Evolutionary conservation across 2,329 filamentous ascomycete genomes (phyloP).

Genomic region (Ceratocystis alfenasii): DNA sequence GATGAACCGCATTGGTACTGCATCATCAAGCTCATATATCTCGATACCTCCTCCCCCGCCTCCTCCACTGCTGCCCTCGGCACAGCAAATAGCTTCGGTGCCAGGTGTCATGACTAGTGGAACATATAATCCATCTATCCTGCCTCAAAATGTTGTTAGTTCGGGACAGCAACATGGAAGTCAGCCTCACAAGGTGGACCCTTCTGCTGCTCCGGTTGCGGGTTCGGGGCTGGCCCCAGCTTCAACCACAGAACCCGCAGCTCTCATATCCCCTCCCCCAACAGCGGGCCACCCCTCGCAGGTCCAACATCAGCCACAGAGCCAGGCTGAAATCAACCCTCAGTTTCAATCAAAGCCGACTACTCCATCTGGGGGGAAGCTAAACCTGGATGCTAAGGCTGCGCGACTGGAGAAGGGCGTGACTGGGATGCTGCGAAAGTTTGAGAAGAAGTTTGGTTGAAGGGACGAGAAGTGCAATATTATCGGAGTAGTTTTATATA

Average conservation of each 20-base stretch:
- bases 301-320: slow-evolving; percentile 9
- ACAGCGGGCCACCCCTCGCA: slow-evolving; percentile 36
- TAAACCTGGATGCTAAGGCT: slow-evolving; percentile 51
- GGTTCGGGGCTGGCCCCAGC: slow-evolving; percentile 20
- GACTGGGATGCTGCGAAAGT: slow-evolving; percentile 60
- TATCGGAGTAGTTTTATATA: background rate
- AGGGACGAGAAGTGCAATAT: background rate
- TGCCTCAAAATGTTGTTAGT: slow-evolving; percentile 17
- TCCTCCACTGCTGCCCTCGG: slow-evolving; percentile 28
- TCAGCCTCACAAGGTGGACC: slow-evolving; percentile 2
- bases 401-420: slow-evolving; percentile 58
- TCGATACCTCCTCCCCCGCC: slow-evolving; percentile 31
- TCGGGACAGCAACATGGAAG: slow-evolving; percentile 11
- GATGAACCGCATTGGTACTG: slow-evolving; percentile 38
- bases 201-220: slow-evolving; percentile 23
- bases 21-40: slow-evolving; percentile 29
- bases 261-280: slow-evolving; percentile 25
- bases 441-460: slow-evolving; percentile 61
- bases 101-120: slow-evolving; percentile 24
- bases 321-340: background rate
- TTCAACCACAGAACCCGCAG: slow-evolving; percentile 15
- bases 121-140: slow-evolving; percentile 18
- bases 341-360: slow-evolving; percentile 3
- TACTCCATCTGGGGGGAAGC: slow-evolving; percentile 27
- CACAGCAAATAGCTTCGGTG: slow-evolving; percentile 21